These are phyloP conservation scores for Fusarium napiforme DNA, from an alignment of 2,329 filamentous ascomycete species.

Conservation along the genomic window DNA sequence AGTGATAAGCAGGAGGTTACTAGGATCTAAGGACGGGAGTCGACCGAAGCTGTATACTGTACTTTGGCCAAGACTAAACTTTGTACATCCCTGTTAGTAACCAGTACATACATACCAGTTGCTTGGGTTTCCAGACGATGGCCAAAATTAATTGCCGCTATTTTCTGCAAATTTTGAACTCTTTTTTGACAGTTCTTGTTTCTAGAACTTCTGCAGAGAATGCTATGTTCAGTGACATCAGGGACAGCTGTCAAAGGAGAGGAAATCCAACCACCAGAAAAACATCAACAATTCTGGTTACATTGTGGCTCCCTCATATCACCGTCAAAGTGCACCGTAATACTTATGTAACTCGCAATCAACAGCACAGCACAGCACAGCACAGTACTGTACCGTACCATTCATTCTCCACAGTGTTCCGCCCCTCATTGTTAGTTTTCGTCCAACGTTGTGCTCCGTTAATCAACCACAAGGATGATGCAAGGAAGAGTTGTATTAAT, in stretches of 20 bases:
- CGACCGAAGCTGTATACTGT: conserved; percentile 30
- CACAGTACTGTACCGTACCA: background rate
- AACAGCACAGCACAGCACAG: background rate
- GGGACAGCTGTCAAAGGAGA: background rate
- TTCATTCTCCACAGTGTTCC: conserved; percentile 7
- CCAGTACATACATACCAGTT: conserved; percentile 2
- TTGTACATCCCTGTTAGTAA: background rate
- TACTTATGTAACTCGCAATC: background rate
- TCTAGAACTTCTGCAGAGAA: conserved; percentile 29
- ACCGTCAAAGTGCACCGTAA: conserved; percentile 14
- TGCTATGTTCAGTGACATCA: conserved; percentile 23
- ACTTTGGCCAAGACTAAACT: conserved; percentile 12
- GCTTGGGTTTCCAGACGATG: background rate
- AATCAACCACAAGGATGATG: conserved; percentile 31
- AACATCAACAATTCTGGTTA: background rate
- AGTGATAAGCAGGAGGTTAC: conserved; percentile 31
- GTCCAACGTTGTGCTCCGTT: conserved; percentile 20
- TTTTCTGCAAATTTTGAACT: conserved; percentile 15
- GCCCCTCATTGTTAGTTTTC: conserved; percentile 19
- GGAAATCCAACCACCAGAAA: background rate
- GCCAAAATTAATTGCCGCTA: background rate
- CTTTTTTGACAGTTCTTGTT: conserved; percentile 12
- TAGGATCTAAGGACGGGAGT: conserved; percentile 28
- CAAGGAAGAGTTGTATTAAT: conserved; percentile 35
- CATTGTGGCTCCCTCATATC: background rate